Conservation (phyloP, 179 eudicot species). For the Heliamphora pulchella region DNA sequence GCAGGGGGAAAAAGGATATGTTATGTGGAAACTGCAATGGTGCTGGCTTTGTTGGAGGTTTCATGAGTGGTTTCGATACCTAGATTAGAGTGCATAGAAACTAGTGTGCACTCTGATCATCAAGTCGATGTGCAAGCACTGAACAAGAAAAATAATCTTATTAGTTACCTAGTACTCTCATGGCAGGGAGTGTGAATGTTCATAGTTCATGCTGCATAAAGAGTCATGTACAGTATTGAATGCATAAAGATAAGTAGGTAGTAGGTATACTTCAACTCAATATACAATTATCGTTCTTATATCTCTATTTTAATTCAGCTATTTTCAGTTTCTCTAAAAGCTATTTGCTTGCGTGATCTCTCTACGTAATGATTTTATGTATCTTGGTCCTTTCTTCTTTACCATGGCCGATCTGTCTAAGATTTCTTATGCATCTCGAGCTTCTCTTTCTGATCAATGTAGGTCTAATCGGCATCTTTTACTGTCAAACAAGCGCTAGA, state of each 20-base stretch:
- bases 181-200: background rate
- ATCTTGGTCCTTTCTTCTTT: background rate
- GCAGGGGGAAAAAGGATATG: conserved; percentile 24
- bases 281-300: background rate
- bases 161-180: background rate
- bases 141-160: too few relatives aligned
- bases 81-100: background rate
- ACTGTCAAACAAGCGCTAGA: background rate
- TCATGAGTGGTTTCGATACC: conserved; percentile 17
- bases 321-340: background rate
- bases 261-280: background rate
- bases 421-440: too few relatives aligned
- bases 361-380: too few relatives aligned
- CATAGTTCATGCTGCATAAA: background rate
- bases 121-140: too few relatives aligned
- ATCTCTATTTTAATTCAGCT: background rate
- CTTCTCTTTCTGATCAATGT: background rate
- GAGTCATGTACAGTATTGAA: too few relatives aligned
- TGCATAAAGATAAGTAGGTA: too few relatives aligned
- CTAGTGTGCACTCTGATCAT: too few relatives aligned
- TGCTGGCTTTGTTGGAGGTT: conserved; percentile 23
- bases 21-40: conserved; percentile 25
- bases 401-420: too few relatives aligned
- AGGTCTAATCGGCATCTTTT: background rate
- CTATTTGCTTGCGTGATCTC: background rate